Evolutionary conservation across 345 rosid genomes (phyloP), one percentile per base, ranked within the genome.

Genomic region (Hypericum androsaemum): DNA sequence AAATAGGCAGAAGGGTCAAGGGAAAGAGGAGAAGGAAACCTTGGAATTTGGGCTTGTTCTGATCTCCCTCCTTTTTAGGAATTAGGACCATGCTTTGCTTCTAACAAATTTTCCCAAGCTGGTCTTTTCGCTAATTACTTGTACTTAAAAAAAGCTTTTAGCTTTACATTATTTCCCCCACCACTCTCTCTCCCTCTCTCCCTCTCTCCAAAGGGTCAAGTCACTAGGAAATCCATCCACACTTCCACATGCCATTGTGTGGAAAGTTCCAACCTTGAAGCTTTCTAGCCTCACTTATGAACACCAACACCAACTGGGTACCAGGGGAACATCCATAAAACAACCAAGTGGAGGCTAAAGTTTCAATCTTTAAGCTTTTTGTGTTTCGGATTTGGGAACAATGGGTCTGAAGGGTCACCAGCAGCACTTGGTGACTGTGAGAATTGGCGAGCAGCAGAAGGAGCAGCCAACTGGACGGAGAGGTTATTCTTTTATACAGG

Each of bases 1-100:
- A 22, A 22, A 22, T 22, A 22, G 32, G 32, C 32, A 22, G 32
- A 22, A 22, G 32, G 49, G 3, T 10, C 16, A 37, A 56, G 36
- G 55, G 13, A 60, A 58, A 35, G 12, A 51, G 45, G 62, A 42
- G 53, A 55, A 52, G 36, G 39, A 12, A 22, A 54, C 70, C 68
- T 84, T 54, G 96, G 83, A 80, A 63, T 76, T 72, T 71, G 94
- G 67, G 88, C 74, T 70, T 57, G 55, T 74, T 80, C 79, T 47
- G 81, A 69, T 70, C 94, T 87, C 84, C 84, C 32, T 22, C 32
- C 32, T 22, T 22, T 22, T 22, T 22, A 22, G 32, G 32, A 22
- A 4, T 76, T 75, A 83, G 94, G 80, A 50, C 72, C 85, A 78
- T 80, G 85, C 85, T 64, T 71, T 62, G 63, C 71, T 72, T 59